Evolutionary conservation across 1,139 yeast species (phyloP), one percentile per base, ranked within the genome.

Genomic region (Nakaseomyces kungkrabaensis): DNA sequence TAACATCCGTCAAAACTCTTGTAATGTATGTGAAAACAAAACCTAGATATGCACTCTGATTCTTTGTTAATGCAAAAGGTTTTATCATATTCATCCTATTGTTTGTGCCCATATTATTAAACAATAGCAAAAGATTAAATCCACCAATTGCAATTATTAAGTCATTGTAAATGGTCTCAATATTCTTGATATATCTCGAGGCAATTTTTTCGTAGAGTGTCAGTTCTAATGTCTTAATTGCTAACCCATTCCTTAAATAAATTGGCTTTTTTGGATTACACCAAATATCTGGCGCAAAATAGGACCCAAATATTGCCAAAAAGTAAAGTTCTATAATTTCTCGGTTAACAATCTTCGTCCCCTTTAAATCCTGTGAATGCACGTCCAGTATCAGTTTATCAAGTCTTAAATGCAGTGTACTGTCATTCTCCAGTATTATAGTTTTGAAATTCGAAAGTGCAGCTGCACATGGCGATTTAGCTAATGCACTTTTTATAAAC

Each of bases 401-500:
- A 26, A 60, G 49, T 43, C 54, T 56, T 22, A 55, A 53, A 45
- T 57, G 56, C 7, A 56, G 45, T 11, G 54, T 53, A 27, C 62
- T 55, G 22, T 56, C 54, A 5, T 54, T 46, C 32, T 59, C 58
- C 34, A 54, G 54, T 7, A 62, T 49, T 8, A 62, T 48, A 37
- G 52, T 52, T n/a, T 56, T 52, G 24, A 61, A 55, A 47, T 57
- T 60, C 10, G 54, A 52, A 3, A 59, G 38, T 8, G 63, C 65
- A 32, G 60, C 57, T 37, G 50, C 48, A 46, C 61, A 59, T 5
- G 80, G 77, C 1, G 76, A 71, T 53, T 85, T 73, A 2, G 88
- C 75, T 51, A 75, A 68, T 6, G 76, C 73, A 1, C 87, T 79
- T 55, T 89, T 72, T 45, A 78, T 64, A 51, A 82, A 80, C 72